A percentile compares a stretch with the other conserved stretches of the same genome.
Evolutionary conservation across 1,284 basidiomycete genomes (phyloP).

Genomic region (Cystobasidiaceae sp.): DNA sequence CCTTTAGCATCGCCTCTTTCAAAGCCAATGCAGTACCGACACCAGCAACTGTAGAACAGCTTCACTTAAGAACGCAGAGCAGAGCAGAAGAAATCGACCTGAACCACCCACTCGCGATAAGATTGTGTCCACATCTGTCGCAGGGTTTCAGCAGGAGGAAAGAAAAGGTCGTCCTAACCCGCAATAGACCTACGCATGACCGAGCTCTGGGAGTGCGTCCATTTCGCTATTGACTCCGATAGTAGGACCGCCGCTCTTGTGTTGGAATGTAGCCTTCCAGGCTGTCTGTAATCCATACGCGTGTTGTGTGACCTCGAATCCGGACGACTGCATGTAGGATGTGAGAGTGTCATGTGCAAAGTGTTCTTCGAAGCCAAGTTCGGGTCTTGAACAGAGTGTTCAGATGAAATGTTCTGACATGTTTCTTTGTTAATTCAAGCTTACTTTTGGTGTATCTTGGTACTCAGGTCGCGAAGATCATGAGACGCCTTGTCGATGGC

Average conservation of each 20-base stretch:
- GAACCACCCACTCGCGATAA: slow-evolving; percentile 76
- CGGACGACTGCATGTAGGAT: slow-evolving; percentile 35
- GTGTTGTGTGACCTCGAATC: slow-evolving; percentile 42
- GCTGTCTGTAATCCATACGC: slow-evolving; percentile 55
- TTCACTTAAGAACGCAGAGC: no score
- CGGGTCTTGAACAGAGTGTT: no score
- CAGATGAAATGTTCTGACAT: no score
- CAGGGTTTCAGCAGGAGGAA: slow-evolving; percentile 52
- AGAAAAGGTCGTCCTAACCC: not conserved
- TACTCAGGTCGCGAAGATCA: not conserved
- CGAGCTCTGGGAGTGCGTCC: not conserved
- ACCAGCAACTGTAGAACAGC: not conserved
- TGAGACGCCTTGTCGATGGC: not conserved
- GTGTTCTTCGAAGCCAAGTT: slow-evolving; percentile 31
- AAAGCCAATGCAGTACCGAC: not conserved
- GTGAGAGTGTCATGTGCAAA: slow-evolving; percentile 40
- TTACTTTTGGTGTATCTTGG: not conserved
- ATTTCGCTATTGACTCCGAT: slow-evolving; percentile 58
- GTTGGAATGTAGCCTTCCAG: slow-evolving; percentile 63
- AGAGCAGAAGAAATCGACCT: no score
- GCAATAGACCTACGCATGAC: not conserved
- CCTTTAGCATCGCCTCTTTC: not conserved
- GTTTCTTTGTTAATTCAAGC: no score
- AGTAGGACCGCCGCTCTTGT: slow-evolving; percentile 36
- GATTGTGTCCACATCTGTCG: slow-evolving; percentile 77